Conservation (phyloP, 352 stramenopile species). For the Albugo candida region DNA sequence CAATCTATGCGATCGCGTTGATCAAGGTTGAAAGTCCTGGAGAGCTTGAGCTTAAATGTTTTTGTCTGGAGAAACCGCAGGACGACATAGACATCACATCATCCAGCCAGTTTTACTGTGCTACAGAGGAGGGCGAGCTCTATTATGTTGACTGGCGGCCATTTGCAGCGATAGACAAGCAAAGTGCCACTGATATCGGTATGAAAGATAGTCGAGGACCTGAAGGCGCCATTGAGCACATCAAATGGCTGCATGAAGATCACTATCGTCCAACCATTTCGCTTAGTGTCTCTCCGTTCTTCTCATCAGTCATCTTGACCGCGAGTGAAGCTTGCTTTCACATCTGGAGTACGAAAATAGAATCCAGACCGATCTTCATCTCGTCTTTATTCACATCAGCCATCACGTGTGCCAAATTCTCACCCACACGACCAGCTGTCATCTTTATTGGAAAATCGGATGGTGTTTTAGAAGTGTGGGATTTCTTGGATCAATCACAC, state of each 20-base stretch:
- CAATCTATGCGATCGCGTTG: slow-evolving; percentile 67
- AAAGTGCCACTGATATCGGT: slow-evolving; percentile 21
- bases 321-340: slow-evolving; percentile 83
- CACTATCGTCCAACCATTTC: slow-evolving; percentile 70
- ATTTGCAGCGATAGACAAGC: slow-evolving; percentile 19
- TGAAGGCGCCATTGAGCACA: slow-evolving; percentile 53
- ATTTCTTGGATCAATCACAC: slow-evolving; percentile 85
- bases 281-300: slow-evolving; percentile 80
- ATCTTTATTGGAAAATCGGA: slow-evolving; percentile 80
- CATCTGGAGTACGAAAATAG: slow-evolving; percentile 72
- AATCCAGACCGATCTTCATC: slow-evolving; percentile 49
- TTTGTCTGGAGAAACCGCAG: slow-evolving; percentile 42
- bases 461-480: slow-evolving; percentile 84
- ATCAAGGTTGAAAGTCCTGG: slow-evolving; percentile 51
- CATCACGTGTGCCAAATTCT: slow-evolving; percentile 77
- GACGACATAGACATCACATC: slow-evolving; percentile 16
- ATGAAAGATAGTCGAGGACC: slow-evolving; percentile 14
- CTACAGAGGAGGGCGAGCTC: slow-evolving; percentile 80
- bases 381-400: slow-evolving; percentile 59
- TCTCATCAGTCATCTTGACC: slow-evolving; percentile 72
- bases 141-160: slow-evolving; percentile 78
- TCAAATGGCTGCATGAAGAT: slow-evolving; percentile 80
- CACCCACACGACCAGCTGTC: slow-evolving; percentile 70
- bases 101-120: slow-evolving; percentile 35
- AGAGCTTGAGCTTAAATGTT: slow-evolving; percentile 37